Percentiles rank a stretch among this genome's conserved stretches.
These are phyloP conservation scores for Tranzscheliella williamsii DNA, from an alignment of 1,284 basidiomycete species.

Conservation along the genomic window DNA sequence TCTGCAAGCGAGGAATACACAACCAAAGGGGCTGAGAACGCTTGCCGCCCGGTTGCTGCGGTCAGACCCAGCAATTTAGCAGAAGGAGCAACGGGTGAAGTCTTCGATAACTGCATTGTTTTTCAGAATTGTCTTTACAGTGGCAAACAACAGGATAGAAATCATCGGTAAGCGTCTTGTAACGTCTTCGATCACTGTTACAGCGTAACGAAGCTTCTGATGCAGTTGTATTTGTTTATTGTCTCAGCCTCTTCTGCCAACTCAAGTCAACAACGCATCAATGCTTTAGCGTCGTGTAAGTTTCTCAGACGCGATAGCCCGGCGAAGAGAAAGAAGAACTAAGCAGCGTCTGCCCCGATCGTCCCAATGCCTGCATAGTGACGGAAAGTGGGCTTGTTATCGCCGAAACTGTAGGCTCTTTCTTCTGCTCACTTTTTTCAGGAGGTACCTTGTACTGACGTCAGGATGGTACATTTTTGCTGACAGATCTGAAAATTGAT, in stretches of 20 bases:
- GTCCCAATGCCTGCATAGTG: too few species aligned
- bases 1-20: background rate
- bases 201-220: too few species aligned
- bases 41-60: background rate
- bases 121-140: too few species aligned
- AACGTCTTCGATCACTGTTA: too few species aligned
- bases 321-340: too few species aligned
- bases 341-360: too few species aligned
- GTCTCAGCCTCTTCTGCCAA: background rate
- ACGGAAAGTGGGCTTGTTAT: conserved; percentile 43
- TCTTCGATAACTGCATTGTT: conserved; percentile 20
- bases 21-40: too few species aligned
- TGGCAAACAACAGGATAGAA: too few species aligned
- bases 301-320: background rate
- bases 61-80: conserved; percentile 1
- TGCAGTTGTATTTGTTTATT: too few species aligned
- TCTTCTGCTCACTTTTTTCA: too few species aligned
- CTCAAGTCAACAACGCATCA: conserved; percentile 28
- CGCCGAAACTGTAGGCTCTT: conserved; percentile 43
- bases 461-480: background rate
- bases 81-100: conserved; percentile 30
- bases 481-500: conserved; percentile 30
- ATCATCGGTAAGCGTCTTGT: too few species aligned
- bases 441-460: background rate
- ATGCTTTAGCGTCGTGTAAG: conserved; percentile 38